Evolutionary conservation across 2,329 filamentous ascomycete genomes (phyloP).

Genomic region (Ceratocystis cubensis): DNA sequence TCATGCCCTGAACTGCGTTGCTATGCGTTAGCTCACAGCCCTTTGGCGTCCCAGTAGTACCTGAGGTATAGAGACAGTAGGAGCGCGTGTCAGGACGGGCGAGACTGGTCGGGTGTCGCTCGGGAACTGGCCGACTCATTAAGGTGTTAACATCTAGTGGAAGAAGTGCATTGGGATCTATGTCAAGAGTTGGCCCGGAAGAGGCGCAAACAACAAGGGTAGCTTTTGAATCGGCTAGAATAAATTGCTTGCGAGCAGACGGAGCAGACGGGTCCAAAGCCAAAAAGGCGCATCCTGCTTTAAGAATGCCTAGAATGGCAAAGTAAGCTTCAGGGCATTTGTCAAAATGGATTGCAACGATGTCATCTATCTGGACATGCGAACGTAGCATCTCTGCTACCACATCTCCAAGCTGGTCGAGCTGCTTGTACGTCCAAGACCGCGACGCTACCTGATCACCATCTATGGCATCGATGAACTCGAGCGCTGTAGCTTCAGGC

Average conservation of each 20-base stretch:
- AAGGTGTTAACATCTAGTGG: slow-evolving; percentile 28
- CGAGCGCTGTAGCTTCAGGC: slow-evolving; percentile 55
- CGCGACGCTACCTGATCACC: slow-evolving; percentile 22
- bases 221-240: slow-evolving; percentile 59
- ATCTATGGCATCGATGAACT: slow-evolving; percentile 54
- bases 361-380: slow-evolving; percentile 41
- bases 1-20: slow-evolving; percentile 79
- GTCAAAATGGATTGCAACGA: slow-evolving; percentile 68
- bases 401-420: slow-evolving; percentile 58
- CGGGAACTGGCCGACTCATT: not conserved
- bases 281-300: slow-evolving; percentile 69
- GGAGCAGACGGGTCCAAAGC: slow-evolving; percentile 68
- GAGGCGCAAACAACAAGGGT: slow-evolving; percentile 47
- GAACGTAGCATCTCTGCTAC: slow-evolving; percentile 52
- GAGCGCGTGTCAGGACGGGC: slow-evolving; percentile 43
- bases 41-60: slow-evolving; percentile 76
- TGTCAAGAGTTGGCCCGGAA: slow-evolving; percentile 8
- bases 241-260: slow-evolving; percentile 60
- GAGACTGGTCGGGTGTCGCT: not conserved
- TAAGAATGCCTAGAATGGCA: slow-evolving; percentile 67
- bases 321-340: slow-evolving; percentile 79
- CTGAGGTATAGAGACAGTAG: slow-evolving; percentile 79
- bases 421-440: slow-evolving; percentile 60
- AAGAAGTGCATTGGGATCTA: slow-evolving; percentile 26
- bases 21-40: slow-evolving; percentile 81